Evolutionary conservation across 108 stramenopile species (phyloP), one percentile per base, ranked within the genome.

Genomic region (Fistulifera solaris): DNA sequence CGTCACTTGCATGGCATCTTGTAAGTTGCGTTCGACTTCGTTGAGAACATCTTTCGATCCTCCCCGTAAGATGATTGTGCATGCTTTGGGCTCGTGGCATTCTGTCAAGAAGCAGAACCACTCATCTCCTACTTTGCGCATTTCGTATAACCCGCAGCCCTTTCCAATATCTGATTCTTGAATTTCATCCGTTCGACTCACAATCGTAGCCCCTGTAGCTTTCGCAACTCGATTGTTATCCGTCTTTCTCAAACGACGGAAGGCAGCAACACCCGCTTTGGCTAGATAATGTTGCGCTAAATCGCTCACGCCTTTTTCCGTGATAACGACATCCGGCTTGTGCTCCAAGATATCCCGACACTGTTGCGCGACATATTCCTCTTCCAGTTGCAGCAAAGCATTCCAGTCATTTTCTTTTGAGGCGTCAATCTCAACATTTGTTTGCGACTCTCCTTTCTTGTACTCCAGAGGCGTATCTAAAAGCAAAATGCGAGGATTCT

Each of bases 1-100:
- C 45, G 98, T 97, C 21, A 99, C 98, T 72, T 97, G 95, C 97
- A 99, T 97, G 61, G 99, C 99, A 83, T 99, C 99, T 52, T 87
- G 84, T 46, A 99, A 68, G 65, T 98, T 99, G 41, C 99, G 81
- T 73, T 99, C 99, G 44, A 99, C 77, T 82, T 99, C 99, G 74
- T 98, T 99, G 54, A 99, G 75, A 1, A 99, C 98, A 72, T 99
- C 99, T 72, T 98, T 98, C 59, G 87, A 90, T 42, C 97, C 99
- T 26, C 99, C 99, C 28, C 99, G 85, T 21, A 99, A 80, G 24
- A 99, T 68, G 35, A 99, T 73, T 1, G 99, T 99, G 68, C 99
- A 99, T 7, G 99, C 98, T 80, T 99, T 97, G 52, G 99, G 93
- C 62, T 96, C 89, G 55, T 88, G 59, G 78, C 99, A 99, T 48